A percentile compares a stretch with the other conserved stretches of the same genome.
Evolutionary conservation across 2,329 filamentous ascomycete species (phyloP).

Genomic region (Fusarium secorum): DNA sequence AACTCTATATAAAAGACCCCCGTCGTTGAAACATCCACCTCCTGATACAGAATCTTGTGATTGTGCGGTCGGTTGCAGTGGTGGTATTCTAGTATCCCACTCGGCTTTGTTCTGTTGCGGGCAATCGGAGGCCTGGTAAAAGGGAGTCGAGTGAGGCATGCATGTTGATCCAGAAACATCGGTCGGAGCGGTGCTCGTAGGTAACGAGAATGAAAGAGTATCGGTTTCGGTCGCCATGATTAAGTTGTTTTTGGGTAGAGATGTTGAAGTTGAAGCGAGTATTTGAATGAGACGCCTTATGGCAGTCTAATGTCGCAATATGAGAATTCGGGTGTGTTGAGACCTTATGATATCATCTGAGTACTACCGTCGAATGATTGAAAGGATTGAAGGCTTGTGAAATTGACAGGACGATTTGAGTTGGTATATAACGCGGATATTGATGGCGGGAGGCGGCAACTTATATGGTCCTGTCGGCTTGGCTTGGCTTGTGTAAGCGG

Average conservation of each 20-base stretch:
- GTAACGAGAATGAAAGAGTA: constrained; percentile 44
- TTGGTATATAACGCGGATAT: background rate
- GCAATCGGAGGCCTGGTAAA: constrained; percentile 24
- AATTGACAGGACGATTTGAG: background rate
- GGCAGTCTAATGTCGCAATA: constrained; percentile 6
- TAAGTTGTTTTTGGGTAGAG: background rate
- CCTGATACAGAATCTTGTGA: constrained; percentile 13
- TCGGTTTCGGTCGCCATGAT: constrained; percentile 47
- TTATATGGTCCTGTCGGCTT: constrained; percentile 23
- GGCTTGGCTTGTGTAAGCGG: constrained; percentile 32
- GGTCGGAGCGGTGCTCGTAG: constrained; percentile 45
- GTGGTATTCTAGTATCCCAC: constrained; percentile 45
- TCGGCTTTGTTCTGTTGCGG: constrained; percentile 30
- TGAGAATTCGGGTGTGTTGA: background rate
- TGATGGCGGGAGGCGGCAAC: constrained; percentile 17
- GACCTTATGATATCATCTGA: constrained; percentile 25
- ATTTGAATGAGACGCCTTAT: constrained; percentile 14
- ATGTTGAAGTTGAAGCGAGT: background rate
- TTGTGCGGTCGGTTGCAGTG: constrained; percentile 15
- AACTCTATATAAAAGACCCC: constrained; percentile 39
- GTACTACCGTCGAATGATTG: background rate
- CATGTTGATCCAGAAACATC: constrained; percentile 44
- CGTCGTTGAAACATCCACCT: constrained; percentile 38
- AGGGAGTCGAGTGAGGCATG: constrained; percentile 30
- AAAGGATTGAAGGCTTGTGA: background rate